Conservation (phyloP, 2,329 filamentous ascomycete species). For the Pseudopithomyces maydicus region DNA sequence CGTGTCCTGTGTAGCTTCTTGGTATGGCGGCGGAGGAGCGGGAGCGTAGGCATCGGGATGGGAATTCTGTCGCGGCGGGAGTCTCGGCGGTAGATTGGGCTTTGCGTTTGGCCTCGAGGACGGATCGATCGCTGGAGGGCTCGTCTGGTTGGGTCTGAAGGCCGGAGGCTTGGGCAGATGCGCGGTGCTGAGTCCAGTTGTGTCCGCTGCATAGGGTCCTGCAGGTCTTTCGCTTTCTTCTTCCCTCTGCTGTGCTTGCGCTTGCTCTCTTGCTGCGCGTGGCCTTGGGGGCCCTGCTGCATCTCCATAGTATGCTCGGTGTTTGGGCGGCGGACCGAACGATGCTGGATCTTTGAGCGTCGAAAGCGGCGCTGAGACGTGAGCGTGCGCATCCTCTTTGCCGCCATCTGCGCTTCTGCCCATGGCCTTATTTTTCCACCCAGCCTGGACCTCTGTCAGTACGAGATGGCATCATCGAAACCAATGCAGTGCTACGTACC, state of each 20-base stretch:
- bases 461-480: slow-evolving; percentile 2
- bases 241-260: slow-evolving; percentile 12
- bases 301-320: slow-evolving; percentile 54
- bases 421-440: slow-evolving; percentile 62
- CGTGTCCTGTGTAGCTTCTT: slow-evolving; percentile 42
- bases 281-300: slow-evolving; percentile 49
- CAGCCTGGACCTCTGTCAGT: slow-evolving; percentile 50
- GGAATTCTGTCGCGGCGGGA: slow-evolving; percentile 71
- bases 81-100: slow-evolving; percentile 67
- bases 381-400: slow-evolving; percentile 45
- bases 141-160: slow-evolving; percentile 49
- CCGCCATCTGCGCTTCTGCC: slow-evolving; percentile 58
- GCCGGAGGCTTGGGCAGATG: slow-evolving; percentile 74
- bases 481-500: slow-evolving; percentile 32
- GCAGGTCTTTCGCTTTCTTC: slow-evolving; percentile 50
- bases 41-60: slow-evolving; percentile 53
- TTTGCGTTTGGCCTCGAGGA: slow-evolving; percentile 56
- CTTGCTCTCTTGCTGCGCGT: slow-evolving; percentile 27
- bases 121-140: slow-evolving; percentile 27
- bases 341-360: slow-evolving; percentile 75
- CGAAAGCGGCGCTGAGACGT: slow-evolving; percentile 67
- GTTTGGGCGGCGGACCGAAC: slow-evolving; percentile 83
- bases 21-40: slow-evolving; percentile 55
- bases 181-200: slow-evolving; percentile 71
- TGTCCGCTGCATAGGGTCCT: slow-evolving; percentile 71